phyloP scores from a whole-genome alignment of 1,284 basidiomycete genomes.

The Acaromyces ingoldii region DNA sequence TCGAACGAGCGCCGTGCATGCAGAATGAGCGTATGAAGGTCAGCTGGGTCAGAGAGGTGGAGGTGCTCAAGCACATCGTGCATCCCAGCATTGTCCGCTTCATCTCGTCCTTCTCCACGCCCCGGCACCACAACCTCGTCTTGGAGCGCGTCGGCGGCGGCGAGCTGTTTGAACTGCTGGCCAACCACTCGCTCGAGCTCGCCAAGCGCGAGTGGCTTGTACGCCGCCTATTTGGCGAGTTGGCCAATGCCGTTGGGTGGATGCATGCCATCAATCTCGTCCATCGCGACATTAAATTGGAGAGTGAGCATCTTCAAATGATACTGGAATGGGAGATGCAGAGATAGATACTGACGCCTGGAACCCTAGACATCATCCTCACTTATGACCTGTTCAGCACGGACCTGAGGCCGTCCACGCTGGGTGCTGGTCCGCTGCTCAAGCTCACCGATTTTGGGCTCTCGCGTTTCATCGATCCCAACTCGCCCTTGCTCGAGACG shows the following conservation, averaged over 20 bases:
- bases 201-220: conserved; percentile 59
- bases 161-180: conserved; percentile 71
- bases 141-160: conserved; percentile 74
- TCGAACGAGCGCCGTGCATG: conserved; percentile 60
- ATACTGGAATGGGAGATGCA: too few species aligned
- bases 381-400: conserved; percentile 27
- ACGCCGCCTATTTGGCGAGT: conserved; percentile 70
- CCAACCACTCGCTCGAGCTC: conserved; percentile 60
- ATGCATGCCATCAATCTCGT: conserved; percentile 82
- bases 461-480: conserved; percentile 70
- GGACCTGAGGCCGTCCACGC: conserved; percentile 20
- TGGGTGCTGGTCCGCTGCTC: conserved; percentile 62
- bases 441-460: conserved; percentile 87
- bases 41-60: conserved; percentile 79
- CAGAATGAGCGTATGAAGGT: conserved; percentile 69
- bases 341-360: too few species aligned
- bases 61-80: conserved; percentile 61
- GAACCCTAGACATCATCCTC: conserved; percentile 39
- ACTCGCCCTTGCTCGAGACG: conserved; percentile 68
- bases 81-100: conserved; percentile 78
- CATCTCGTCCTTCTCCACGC: conserved; percentile 68
- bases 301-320: too few species aligned
- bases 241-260: conserved; percentile 77
- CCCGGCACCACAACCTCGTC: conserved; percentile 72
- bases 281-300: conserved; percentile 88